These are phyloP conservation scores for Colletotrichum coccodes DNA, from an alignment of 2,329 filamentous ascomycete genomes.

Conservation along the genomic window DNA sequence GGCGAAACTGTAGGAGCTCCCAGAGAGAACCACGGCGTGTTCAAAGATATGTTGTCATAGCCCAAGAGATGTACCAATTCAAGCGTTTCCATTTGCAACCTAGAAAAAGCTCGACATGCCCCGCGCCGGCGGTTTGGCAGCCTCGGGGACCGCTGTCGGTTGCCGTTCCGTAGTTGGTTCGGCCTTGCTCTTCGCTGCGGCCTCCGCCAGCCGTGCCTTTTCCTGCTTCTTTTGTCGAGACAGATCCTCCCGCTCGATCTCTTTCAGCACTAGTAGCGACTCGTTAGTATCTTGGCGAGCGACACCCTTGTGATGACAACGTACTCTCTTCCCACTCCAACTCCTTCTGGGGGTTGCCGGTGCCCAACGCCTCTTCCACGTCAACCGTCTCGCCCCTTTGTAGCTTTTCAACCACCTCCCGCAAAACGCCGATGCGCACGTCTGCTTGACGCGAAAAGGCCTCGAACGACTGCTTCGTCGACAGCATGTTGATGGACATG, in stretches of 20 bases:
- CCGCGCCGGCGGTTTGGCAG: conserved; percentile 34
- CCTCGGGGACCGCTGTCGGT: conserved; percentile 22
- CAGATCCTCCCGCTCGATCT: conserved; percentile 73
- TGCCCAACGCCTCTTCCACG: conserved; percentile 83
- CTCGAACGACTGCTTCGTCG: conserved; percentile 78
- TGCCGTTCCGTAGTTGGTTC: conserved; percentile 36
- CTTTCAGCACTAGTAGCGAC: conserved; percentile 63
- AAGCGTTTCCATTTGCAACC: conserved; percentile 39
- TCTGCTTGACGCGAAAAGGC: conserved; percentile 81
- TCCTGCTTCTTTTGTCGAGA: conserved; percentile 57
- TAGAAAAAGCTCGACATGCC: conserved; percentile 63
- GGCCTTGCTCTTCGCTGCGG: conserved; percentile 31
- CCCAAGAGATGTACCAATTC: conserved; percentile 13
- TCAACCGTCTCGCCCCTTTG: conserved; percentile 82
- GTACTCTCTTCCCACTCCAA: conserved; percentile 88
- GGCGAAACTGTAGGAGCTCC: not conserved
- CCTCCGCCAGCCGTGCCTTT: conserved; percentile 40
- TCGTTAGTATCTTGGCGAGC: conserved; percentile 29
- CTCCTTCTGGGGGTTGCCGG: conserved; percentile 79
- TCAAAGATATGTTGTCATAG: conserved; percentile 71
- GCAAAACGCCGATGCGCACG: conserved; percentile 78
- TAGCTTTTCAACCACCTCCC: conserved; percentile 78
- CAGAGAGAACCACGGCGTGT: conserved; percentile 47
- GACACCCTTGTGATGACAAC: conserved; percentile 37
- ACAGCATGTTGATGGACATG: conserved; percentile 93